Evolutionary conservation across 1,284 basidiomycete species (phyloP), one percentile per base, ranked within the genome.

Genomic region (Clitocybe nebularis): DNA sequence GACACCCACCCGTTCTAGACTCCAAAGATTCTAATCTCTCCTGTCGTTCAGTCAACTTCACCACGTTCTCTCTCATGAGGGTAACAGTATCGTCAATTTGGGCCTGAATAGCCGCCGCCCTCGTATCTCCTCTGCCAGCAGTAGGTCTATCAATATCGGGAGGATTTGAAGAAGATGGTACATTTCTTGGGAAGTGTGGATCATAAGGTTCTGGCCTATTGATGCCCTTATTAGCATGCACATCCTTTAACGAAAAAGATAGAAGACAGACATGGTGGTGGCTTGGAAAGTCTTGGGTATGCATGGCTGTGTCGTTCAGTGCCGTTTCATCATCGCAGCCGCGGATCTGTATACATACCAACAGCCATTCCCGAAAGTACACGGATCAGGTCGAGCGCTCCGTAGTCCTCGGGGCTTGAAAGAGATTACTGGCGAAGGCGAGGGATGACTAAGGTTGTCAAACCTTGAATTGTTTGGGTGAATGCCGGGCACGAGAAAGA

Each of bases 61-160:
- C 84, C 56, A 94, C 92, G 69, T 94, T 94, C 57, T 92, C 89
- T 54, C 89, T 75, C 92, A 94, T 93, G 56, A 91, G 88, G 29
- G 82, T 85, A 45, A 91, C 87, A 20, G 89, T 91, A 57, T 85
- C 82, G 59, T 92, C 86, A 48, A 93, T 91, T 67, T 92, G 88
- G 26, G 74, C 73, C 63, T 92, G 89, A 57, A 92, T 89, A 39
- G 80, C 83, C 10, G 84, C 82, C 11, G 30, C 23, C 17, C 34
- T 42, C 13, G 41, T 16, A 41, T 30, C n/a, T 6, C 13, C 13
- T 2, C 25, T 28, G 25, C 25, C 26, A 11, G 9, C 23, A 23
- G 30, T 10, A 19, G 39, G 29, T 21, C 36, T 29, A 45, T 61
- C 52, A 45, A 59, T 55, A 43, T 69, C 52, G 35, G 71, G 69